Conservation (phyloP, 371 early-diverging fungal genomes). For the Mucor velutinosus region DNA sequence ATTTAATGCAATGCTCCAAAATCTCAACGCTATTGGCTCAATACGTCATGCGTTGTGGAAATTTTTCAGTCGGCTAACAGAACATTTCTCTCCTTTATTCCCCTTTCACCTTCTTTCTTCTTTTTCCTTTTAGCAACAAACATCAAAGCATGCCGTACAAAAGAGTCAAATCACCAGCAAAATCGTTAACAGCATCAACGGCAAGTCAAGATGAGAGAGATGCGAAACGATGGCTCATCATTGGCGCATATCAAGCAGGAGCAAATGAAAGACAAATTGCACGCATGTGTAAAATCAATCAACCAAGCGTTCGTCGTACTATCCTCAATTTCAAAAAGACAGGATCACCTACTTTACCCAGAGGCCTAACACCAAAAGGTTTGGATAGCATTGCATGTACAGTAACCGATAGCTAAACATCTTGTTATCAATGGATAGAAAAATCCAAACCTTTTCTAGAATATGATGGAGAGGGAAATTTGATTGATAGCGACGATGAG, state of each 20-base stretch:
- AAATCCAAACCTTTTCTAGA: slow-evolving; percentile 28
- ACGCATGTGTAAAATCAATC: slow-evolving; percentile 41
- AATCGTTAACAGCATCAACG: not conserved
- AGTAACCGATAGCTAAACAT: not conserved
- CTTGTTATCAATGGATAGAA: not conserved
- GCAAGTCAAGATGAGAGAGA: slow-evolving; percentile 8
- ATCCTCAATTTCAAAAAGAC: slow-evolving; percentile 44
- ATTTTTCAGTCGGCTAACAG: not conserved
- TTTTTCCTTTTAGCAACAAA: not conserved
- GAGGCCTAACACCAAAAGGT: slow-evolving; percentile 10
- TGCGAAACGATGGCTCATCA: slow-evolving; percentile 39
- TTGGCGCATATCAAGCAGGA: slow-evolving; percentile 54
- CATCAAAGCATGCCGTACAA: not conserved
- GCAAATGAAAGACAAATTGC: slow-evolving; percentile 41
- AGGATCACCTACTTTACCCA: slow-evolving; percentile 31
- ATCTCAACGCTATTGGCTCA: not conserved
- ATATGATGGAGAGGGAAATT: slow-evolving; percentile 45
- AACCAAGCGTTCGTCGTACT: slow-evolving; percentile 40
- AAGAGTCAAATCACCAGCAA: not conserved
- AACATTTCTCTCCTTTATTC: not conserved
- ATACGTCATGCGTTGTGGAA: not conserved
- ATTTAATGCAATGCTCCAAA: not conserved
- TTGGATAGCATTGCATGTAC: not conserved
- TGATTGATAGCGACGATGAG: slow-evolving; percentile 35
- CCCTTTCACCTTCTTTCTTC: not conserved